Base-by-base conservation (phyloP, 495 filamentous ascomycete species). In the Daldinia concentrica region DNA sequence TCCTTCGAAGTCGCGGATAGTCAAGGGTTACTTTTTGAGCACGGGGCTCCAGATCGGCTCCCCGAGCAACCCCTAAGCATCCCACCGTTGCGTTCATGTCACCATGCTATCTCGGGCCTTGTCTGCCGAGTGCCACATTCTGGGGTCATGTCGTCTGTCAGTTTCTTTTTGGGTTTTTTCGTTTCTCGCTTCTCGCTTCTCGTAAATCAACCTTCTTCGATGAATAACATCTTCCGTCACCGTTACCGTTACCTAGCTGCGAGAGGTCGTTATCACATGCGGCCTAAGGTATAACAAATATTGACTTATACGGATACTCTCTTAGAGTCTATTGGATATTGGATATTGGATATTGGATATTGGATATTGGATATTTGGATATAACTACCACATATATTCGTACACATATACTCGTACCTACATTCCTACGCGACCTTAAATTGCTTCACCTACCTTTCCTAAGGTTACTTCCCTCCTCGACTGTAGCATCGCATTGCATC, bases 31-130 rank as follows among this genome's bases (percentile, higher is more conserved):
- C 64, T 24, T 63, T 54, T 29, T 34, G 71, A 58, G 62, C 71
- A 73, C 66, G 71, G 66, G 66, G 66, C 66, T 73, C 64, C 30
- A 57, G 58, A 66, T 73, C 62, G 66, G 66, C 71, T 73, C 61
- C 50, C 67, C 48, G 32, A 68, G 58, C 58, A 73, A 73, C 54
- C 66, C 66, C 62, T 39, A 27, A 65, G 58, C 58, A 73, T 59
- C 66, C 66, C 66, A 73, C 71, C 52, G 71, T 73, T 73, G 52
- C 71, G 36, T 69, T 43, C 66, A 73, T 73, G 66, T 54, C 36
- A 73, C 71, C 66, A 69, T 73, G 66, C 71, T 73, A 73, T 73
- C 71, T 73, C 71, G 71, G 71, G 66, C 66, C 62, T 69, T 62
- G 71, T 66, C 71, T 73, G 68, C 71, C 71, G 71, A 63, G 71